phyloP scores from a whole-genome alignment of 331 rosid genomes.

The Erythrophleum ivorense region DNA sequence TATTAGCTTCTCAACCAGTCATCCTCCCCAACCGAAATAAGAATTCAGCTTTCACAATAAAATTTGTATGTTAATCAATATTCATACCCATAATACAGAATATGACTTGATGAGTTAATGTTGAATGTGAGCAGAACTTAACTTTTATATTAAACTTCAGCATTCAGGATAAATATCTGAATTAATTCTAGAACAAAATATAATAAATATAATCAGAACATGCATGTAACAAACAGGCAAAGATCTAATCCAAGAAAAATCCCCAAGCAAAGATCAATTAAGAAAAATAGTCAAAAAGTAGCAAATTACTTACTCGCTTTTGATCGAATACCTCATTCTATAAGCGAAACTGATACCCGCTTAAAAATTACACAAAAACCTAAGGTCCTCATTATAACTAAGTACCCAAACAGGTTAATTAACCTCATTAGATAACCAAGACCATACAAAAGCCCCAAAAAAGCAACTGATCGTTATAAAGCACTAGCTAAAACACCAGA shows the following conservation, averaged over 20 bases:
- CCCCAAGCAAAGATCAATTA: background rate
- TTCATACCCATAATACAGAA: background rate
- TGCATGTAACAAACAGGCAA: constrained; percentile 29
- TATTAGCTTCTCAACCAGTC: background rate
- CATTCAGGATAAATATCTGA: constrained; percentile 4
- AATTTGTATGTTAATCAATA: background rate
- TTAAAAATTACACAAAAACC: constrained; percentile 11
- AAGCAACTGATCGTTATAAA: constrained; percentile 37
- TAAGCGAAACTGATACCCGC: constrained; percentile 8
- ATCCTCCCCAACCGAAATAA: background rate
- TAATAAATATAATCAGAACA: constrained; percentile 10
- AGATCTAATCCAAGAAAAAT: constrained; percentile 19
- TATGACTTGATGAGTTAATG: background rate
- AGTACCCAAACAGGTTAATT: background rate
- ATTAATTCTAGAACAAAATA: background rate
- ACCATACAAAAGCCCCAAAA: constrained; percentile 22
- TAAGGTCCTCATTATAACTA: background rate
- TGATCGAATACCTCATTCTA: background rate
- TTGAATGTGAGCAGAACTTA: background rate
- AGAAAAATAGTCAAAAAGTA: constrained; percentile 27
- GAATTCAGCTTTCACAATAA: background rate
- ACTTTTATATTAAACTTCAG: background rate
- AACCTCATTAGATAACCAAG: background rate
- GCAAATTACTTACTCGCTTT: constrained; percentile 19
- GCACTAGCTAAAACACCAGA: constrained; percentile 54